Evolutionary conservation across 257 asterid species (phyloP).

Genomic region (Solanum chiquidenum): DNA sequence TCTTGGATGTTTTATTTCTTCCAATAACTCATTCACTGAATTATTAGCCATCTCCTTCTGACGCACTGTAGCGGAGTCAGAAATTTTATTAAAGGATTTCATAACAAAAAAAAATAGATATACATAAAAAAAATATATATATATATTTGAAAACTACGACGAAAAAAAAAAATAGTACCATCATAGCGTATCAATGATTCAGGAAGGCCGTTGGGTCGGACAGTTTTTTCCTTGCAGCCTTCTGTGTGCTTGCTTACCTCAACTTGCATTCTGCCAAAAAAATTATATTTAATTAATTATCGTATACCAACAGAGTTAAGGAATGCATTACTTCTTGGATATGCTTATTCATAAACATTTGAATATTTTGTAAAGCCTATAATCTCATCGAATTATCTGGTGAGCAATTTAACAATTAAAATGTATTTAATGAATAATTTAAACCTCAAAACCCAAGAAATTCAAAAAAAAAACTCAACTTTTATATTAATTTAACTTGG

Average conservation of each 20-base stretch:
- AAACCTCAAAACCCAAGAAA: background rate
- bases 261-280: constrained; percentile 76
- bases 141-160: background rate
- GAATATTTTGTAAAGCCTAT: background rate
- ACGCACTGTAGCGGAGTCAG: constrained; percentile 32
- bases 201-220: constrained; percentile 94
- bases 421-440: background rate
- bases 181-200: constrained; percentile 94
- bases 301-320: background rate
- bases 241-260: constrained; percentile 99
- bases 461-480: too few relatives aligned
- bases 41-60: constrained; percentile 68
- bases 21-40: constrained; percentile 66
- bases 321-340: background rate
- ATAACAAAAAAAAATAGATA: too few relatives aligned
- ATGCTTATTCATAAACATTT: background rate
- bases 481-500: too few relatives aligned
- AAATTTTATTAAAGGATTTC: too few relatives aligned
- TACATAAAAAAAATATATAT: accelerated
- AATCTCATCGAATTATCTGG: background rate
- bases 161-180: constrained; percentile 27
- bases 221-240: constrained; percentile 55
- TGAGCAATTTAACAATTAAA: background rate
- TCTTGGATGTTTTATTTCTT: constrained; percentile 66
- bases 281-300: background rate